Evolutionary conservation across 1,284 basidiomycete genomes (phyloP).

Genomic region (Bjerkandera adusta): DNA sequence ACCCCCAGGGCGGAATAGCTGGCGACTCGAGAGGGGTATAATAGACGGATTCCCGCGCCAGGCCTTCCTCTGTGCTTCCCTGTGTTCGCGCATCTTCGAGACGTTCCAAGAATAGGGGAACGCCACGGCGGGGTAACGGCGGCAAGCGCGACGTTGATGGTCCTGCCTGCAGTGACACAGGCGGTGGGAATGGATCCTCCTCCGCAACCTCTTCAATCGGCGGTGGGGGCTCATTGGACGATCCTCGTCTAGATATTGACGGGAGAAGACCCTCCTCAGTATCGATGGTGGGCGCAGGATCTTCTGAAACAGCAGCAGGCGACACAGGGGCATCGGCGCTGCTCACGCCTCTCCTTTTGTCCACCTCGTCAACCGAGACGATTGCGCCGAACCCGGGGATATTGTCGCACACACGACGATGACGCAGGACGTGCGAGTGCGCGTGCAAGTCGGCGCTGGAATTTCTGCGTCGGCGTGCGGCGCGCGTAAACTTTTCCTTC

Average conservation of each 20-base stretch:
- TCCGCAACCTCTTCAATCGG: constrained; percentile 17
- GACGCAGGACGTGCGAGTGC: constrained; percentile 16
- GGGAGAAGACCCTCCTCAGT: constrained; percentile 9
- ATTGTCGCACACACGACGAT: constrained; percentile 21
- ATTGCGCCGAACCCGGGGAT: constrained; percentile 29
- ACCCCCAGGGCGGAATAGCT: neutral
- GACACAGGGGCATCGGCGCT: constrained; percentile 4
- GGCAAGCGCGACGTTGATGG: constrained; percentile 5
- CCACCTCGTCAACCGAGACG: constrained; percentile 61
- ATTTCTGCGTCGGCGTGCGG: constrained; percentile 55
- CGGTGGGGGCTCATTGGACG: neutral
- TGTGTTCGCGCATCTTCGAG: neutral
- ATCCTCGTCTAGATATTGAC: constrained; percentile 7
- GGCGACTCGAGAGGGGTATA: constrained; percentile 15
- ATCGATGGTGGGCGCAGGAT: neutral
- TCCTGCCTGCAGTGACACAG: constrained; percentile 7
- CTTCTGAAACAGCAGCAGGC: neutral
- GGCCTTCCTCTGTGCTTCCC: neutral
- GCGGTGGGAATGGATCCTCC: constrained; percentile 12
- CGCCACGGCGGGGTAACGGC: constrained; percentile 1
- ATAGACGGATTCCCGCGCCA: constrained; percentile 6
- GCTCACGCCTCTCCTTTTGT: constrained; percentile 38
- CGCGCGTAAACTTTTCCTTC: constrained; percentile 58
- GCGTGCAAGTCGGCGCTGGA: constrained; percentile 36
- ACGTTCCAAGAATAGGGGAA: neutral